Evolutionary conservation across 1,139 yeast species (phyloP), one percentile per base, ranked within the genome.

Genomic region (Geotrichum klebahnii): DNA sequence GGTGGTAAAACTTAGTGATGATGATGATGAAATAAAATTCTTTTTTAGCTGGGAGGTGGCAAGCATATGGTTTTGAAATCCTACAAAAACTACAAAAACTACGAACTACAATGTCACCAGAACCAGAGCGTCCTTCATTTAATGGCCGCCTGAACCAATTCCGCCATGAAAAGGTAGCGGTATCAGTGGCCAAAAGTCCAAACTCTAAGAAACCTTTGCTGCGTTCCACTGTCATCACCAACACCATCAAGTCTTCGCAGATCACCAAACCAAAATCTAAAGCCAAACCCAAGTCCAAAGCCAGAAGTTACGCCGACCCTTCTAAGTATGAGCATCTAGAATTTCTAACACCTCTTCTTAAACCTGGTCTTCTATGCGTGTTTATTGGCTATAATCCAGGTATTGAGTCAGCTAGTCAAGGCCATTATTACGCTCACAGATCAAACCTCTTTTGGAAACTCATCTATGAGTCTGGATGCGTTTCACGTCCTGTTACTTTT

Each of bases 361-460:
- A 59, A 58, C 59, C 69, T 56, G 60, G 65, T 51, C 56, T 71
- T 31, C 57, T 59, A 3, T 61, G 83, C 2, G 70, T 84, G 2
- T 84, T 84, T 58, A 74, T 84, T 1, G 95, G 95, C 0, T 83
- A 75, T 68, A 84, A 84, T 58, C 95, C 95, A 0, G 88, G 92
- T 1, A 67, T 80, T 2, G 75, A 75, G 59, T 82, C 92, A 0
- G 79, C 88, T 0, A 59, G 69, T 24, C 67, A 71, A 10, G 89
- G 85, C 43, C 92, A 84, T 61, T 81, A 83, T 61, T 84, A 82
- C 62, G 94, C 94, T 0, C 92, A 84, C 59, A 78, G 70, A 32
- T 74, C 87, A 5, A 84, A 84, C 60, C 65, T 75, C 43, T 84
- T 85, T 61, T 84, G 92, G 92, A 80, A 76, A 55, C 66, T 83